Evolutionary conservation across 352 stramenopile genomes (phyloP).

Genomic region (Phytophthora sojae): DNA sequence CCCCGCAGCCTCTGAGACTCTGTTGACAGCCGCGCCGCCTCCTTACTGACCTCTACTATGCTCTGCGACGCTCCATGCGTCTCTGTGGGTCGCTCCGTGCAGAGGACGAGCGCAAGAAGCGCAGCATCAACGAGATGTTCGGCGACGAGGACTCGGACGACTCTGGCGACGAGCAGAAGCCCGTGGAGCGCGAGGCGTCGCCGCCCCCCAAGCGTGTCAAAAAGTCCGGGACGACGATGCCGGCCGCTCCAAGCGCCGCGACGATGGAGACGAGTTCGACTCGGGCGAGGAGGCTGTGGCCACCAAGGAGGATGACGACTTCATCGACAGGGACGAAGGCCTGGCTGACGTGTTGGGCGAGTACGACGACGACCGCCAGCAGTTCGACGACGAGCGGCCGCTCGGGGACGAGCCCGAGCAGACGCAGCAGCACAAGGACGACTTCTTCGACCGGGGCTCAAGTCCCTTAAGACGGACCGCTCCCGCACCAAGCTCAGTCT

Average conservation of each 20-base stretch:
- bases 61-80: not conserved
- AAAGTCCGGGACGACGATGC: conserved; percentile 34
- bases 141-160: conserved; percentile 85
- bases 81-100: not conserved
- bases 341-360: conserved; percentile 83
- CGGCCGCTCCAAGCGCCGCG: conserved; percentile 20
- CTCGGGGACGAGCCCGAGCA: conserved; percentile 42
- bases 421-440: conserved; percentile 54
- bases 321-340: conserved; percentile 90
- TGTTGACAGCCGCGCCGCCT: not conserved
- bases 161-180: conserved; percentile 62
- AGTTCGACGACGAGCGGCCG: conserved; percentile 86
- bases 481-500: conserved; percentile 77
- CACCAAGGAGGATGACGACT: conserved; percentile 86
- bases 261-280: conserved; percentile 80
- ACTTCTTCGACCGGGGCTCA: conserved; percentile 87
- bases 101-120: conserved; percentile 87
- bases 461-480: conserved; percentile 86
- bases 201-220: conserved; percentile 65
- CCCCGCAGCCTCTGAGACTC: not conserved
- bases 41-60: not conserved
- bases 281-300: conserved; percentile 79
- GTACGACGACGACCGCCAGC: conserved; percentile 78
- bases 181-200: conserved; percentile 51
- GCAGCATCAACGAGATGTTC: conserved; percentile 91